Base-by-base conservation (phyloP, 1,284 basidiomycete genomes). In the Melanopsichium pennsylvanicum region DNA sequence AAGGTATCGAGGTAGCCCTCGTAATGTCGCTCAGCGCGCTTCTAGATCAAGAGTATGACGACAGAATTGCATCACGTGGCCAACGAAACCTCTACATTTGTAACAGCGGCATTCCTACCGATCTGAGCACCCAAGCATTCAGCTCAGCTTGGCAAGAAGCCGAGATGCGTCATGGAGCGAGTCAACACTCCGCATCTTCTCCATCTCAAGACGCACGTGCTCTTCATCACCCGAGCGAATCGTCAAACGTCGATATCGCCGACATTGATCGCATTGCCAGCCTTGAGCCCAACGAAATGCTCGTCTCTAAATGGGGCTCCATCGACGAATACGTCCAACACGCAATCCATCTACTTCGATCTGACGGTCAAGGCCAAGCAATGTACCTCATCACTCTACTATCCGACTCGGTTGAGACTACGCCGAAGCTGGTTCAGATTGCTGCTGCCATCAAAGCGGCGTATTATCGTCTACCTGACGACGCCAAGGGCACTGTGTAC, bases 401-500 rank as follows among this genome's bases (percentile, higher is more conserved):
- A 18, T 89, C 90, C 3, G 85, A 86, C 26, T 85, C 86, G n/a
- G 81, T 86, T 1, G 83, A 84, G 6, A 84, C 89, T 26, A 90
- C 91, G 4, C 86, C 88, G 2, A 91, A 90, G 74, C 89, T 91
- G 0, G 84, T 92, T 23, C 87, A 87, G 44, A 86, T 91, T 0
- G 90, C 91, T 0, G 89, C 91, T 69, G 87, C 90, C 75, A 87
- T 87, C 3, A 92, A 90, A 76, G 86, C 90, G 7, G 83, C 88
- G 45, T 84, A 88, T 44, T 84, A 91, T 72, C 26, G 70, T 85
- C 87, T 88, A 1, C 60, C 85, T 15, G 82, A 82, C 9, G 85
- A 86, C 29, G 70, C 60, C 22, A 72, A 72, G 39, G 70, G 70
- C 4, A 64, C 60, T 3, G 55, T 69, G 2, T 61, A 54, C 22